Evolutionary conservation across 192 early-diverging fungal genomes (phyloP), one percentile per base, ranked within the genome.

Genomic region (Coemansia sp.): DNA sequence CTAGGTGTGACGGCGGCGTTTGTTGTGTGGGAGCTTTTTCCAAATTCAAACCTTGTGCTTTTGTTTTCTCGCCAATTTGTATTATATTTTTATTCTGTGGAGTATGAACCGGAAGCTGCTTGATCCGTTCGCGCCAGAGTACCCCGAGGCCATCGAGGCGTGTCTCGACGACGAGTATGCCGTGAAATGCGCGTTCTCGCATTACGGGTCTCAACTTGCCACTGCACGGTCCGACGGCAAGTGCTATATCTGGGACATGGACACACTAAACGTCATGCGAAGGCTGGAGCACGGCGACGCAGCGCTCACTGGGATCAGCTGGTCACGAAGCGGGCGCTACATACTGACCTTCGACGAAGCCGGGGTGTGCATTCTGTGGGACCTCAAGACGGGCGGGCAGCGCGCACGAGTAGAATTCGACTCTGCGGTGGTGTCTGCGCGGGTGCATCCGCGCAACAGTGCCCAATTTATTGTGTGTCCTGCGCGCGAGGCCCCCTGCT

Each of bases 351-450:
- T 89, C 0, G 92, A 92, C 40, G 85, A 85, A 55, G 91, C 90
- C 36, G 92, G 92, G 82, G 88, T 85, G 33, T 93, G 93, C 62
- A 92, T 95, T 34, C 76, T 93, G 9, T 98, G 95, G 95, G 94
- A 98, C 73, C 63, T 95, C 46, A 63, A 85, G 14, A 71, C 81
- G 34, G 88, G 84, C 6, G 57, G 77, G 5, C 72, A 85, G 34
- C 71, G 80, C 50, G 60, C 85, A 26, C 87, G 83, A 5, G 82
- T 91, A 11, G 77, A 85, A 60, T 94, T 94, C 63, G 79, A 82
- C 38, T 90, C 91, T 0, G 84, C 89, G 1, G 81, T 95, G 9
- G 66, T 88, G 16, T 84, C 80, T 59, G 92, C 92, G 0, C 86
- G 88, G 40, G 83, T 95, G 71, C 92, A 95, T 67, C 92, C 95